Conservation (phyloP, 768 basidiomycete species). For the Cyclocybe aegerita region DNA sequence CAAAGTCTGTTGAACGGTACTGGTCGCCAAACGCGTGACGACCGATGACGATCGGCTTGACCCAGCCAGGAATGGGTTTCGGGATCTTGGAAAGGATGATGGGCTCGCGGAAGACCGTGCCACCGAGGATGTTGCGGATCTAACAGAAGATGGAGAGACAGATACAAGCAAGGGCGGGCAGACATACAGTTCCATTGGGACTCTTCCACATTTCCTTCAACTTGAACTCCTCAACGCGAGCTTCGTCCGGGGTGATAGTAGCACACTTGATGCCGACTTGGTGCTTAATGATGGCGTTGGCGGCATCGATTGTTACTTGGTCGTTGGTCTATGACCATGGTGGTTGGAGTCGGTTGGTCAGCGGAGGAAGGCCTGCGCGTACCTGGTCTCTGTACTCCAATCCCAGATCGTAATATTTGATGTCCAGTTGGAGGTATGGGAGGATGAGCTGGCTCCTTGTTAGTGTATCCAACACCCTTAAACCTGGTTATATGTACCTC, state of each 20-base stretch:
- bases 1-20: constrained; percentile 93
- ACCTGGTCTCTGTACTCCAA: constrained; percentile 90
- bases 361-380: constrained; percentile 12
- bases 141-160: constrained; percentile 21
- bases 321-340: constrained; percentile 73
- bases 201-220: constrained; percentile 99
- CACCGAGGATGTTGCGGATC: constrained; percentile 98
- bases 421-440: constrained; percentile 91
- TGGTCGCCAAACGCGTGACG: constrained; percentile 98
- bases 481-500: constrained; percentile 55
- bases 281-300: constrained; percentile 92
- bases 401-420: constrained; percentile 99
- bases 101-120: constrained; percentile 98
- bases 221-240: constrained; percentile 93
- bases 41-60: constrained; percentile 94
- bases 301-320: constrained; percentile 88
- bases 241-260: constrained; percentile 98
- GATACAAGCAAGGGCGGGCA: constrained; percentile 9
- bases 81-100: constrained; percentile 92
- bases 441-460: constrained; percentile 74
- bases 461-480: not conserved
- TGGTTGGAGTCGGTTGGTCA: not conserved
- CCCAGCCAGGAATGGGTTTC: constrained; percentile 94
- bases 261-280: constrained; percentile 99
- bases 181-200: constrained; percentile 86